These are phyloP conservation scores for Naganishia vishniacii DNA, from an alignment of 768 basidiomycete species.

Conservation along the genomic window DNA sequence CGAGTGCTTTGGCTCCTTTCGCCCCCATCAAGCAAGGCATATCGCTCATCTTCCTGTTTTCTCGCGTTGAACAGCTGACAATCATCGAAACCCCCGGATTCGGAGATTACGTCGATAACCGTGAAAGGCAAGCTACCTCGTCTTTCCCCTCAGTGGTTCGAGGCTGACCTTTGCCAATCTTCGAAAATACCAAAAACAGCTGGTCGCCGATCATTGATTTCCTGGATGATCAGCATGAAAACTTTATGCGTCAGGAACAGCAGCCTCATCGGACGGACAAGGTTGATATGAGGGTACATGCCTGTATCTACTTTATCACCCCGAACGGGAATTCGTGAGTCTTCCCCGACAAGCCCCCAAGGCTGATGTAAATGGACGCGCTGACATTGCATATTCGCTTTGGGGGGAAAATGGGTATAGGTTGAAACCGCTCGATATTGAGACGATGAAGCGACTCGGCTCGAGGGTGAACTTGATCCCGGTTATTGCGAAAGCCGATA, in stretches of 20 bases:
- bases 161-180: too few relatives aligned
- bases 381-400: too few relatives aligned
- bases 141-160: too few relatives aligned
- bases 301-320: constrained; percentile 98
- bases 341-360: too few relatives aligned
- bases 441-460: constrained; percentile 96
- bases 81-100: constrained; percentile 99
- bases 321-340: constrained; percentile 95
- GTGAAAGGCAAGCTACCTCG: constrained; percentile 66
- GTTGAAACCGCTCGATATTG: constrained; percentile 94
- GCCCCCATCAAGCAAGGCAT: not conserved
- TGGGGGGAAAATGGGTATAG: constrained; percentile 53
- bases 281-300: constrained; percentile 94
- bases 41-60: not conserved
- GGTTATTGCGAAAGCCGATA: constrained; percentile 96
- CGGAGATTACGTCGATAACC: constrained; percentile 99
- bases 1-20: constrained; percentile 29
- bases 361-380: not conserved
- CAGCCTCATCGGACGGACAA: constrained; percentile 91
- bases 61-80: constrained; percentile 55
- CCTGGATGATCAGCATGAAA: constrained; percentile 95
- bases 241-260: constrained; percentile 97
- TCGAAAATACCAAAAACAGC: too few relatives aligned
- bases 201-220: constrained; percentile 99
- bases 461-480: constrained; percentile 98